phyloP scores from a whole-genome alignment of 2,329 filamentous ascomycete genomes.

The Xylaria sp. region DNA sequence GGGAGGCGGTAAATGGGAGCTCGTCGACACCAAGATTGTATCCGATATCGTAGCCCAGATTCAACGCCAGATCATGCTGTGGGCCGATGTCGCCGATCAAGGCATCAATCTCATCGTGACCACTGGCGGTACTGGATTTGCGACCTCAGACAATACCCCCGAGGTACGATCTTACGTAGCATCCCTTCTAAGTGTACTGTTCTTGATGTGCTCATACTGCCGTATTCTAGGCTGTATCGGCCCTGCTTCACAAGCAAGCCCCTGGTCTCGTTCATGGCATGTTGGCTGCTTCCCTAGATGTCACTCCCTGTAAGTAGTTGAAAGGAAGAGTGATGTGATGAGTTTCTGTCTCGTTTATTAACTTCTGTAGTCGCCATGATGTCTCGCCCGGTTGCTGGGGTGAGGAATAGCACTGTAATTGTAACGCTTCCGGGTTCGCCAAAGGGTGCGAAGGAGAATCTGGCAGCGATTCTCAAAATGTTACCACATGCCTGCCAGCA shows the following conservation, averaged over 20 bases:
- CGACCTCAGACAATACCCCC: constrained; percentile 84
- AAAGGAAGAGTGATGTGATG: rapidly evolving
- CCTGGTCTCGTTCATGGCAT: constrained; percentile 95
- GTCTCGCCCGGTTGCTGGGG: constrained; percentile 91
- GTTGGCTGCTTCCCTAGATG: constrained; percentile 82
- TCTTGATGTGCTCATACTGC: constrained; percentile 2
- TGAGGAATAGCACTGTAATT: constrained; percentile 83
- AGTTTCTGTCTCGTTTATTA: not conserved
- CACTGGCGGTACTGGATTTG: constrained; percentile 94
- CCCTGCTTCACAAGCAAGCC: constrained; percentile 85
- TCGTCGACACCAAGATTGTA: constrained; percentile 78
- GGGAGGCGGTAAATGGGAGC: constrained; percentile 76
- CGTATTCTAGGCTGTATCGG: constrained; percentile 73
- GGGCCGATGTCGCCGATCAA: constrained; percentile 74
- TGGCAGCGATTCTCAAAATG: constrained; percentile 88
- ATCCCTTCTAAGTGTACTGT: not conserved
- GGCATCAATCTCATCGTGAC: constrained; percentile 82
- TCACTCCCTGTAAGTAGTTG: constrained; percentile 83
- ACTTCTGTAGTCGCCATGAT: constrained; percentile 83
- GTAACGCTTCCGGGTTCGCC: constrained; percentile 93
- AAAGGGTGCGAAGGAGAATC: constrained; percentile 93
- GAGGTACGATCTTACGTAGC: constrained; percentile 68
- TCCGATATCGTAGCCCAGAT: constrained; percentile 80
- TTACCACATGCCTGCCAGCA: constrained; percentile 95
- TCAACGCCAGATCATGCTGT: constrained; percentile 75